These are phyloP conservation scores for Jamesozyma hellenica DNA, from an alignment of 805 yeast species.

Conservation along the genomic window DNA sequence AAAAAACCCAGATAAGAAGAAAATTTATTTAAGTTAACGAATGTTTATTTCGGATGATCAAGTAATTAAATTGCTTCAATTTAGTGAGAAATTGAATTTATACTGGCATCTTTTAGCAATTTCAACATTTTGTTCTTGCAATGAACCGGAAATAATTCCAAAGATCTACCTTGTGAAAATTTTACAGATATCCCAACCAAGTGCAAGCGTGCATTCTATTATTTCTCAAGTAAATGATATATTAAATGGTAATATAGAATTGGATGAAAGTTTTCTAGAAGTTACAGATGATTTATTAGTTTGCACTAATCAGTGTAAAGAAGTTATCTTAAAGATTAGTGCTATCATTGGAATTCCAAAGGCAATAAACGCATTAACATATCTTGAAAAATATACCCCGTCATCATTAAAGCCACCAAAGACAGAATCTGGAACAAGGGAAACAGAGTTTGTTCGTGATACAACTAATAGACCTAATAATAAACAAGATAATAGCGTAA, in stretches of 20 bases:
- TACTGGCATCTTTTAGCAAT: slow-evolving; percentile 73
- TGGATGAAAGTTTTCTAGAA: neutral
- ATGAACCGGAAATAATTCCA: slow-evolving; percentile 70
- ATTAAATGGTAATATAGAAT: neutral
- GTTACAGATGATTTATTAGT: neutral
- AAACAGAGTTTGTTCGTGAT: neutral
- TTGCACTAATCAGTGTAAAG: slow-evolving; percentile 50
- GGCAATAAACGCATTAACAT: slow-evolving; percentile 64
- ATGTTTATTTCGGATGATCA: slow-evolving; percentile 1
- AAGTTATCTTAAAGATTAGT: slow-evolving; percentile 62
- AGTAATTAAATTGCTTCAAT: slow-evolving; percentile 1
- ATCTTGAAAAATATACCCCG: slow-evolving; percentile 58
- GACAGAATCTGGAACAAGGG: neutral
- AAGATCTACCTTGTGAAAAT: slow-evolving; percentile 42
- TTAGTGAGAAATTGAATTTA: slow-evolving; percentile 29
- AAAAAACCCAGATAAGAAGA: no score
- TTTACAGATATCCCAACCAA: neutral
- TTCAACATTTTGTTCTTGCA: slow-evolving; percentile 68
- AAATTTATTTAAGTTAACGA: no score
- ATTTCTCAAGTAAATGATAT: neutral
- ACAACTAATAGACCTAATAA: neutral
- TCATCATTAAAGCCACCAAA: slow-evolving; percentile 18
- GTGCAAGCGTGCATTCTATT: no score
- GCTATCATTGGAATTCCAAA: slow-evolving; percentile 78
- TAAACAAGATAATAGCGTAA: slow-evolving; percentile 8